Conservation (phyloP, 2,329 filamentous ascomycete genomes). For the Samsoniella hepiali region DNA sequence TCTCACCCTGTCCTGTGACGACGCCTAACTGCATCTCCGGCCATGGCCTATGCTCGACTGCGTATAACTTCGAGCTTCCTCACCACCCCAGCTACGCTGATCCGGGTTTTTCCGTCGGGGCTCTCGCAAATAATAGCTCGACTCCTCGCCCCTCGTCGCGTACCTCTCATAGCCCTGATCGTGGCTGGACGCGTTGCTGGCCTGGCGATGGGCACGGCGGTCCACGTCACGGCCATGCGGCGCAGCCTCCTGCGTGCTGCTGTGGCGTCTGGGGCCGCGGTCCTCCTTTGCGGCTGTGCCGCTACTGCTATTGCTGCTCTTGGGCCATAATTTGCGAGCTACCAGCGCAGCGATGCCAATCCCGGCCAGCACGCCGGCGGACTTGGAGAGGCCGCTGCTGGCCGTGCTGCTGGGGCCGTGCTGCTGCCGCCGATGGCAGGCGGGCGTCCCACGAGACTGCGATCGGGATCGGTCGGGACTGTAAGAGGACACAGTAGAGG, state of each 20-base stretch:
- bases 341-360: conserved; percentile 35
- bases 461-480: neutral
- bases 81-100: neutral
- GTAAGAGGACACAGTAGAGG: neutral
- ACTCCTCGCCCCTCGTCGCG: neutral
- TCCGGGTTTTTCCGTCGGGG: neutral
- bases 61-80: neutral
- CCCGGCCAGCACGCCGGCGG: conserved; percentile 32
- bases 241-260: neutral
- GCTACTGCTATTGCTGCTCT: conserved; percentile 19
- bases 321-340: conserved; percentile 36
- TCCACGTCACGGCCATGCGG: neutral
- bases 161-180: neutral
- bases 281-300: neutral
- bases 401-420: neutral
- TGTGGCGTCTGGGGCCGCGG: neutral
- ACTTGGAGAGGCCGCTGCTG: conserved; percentile 22
- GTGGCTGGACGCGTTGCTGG: neutral
- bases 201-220: neutral
- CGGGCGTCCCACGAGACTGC: neutral
- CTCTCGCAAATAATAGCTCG: neutral
- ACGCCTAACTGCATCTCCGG: neutral
- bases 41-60: neutral
- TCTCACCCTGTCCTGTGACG: neutral
- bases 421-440: neutral